Evolutionary conservation across 495 filamentous ascomycete species (phyloP).

Genomic region (Neurospora sp.): DNA sequence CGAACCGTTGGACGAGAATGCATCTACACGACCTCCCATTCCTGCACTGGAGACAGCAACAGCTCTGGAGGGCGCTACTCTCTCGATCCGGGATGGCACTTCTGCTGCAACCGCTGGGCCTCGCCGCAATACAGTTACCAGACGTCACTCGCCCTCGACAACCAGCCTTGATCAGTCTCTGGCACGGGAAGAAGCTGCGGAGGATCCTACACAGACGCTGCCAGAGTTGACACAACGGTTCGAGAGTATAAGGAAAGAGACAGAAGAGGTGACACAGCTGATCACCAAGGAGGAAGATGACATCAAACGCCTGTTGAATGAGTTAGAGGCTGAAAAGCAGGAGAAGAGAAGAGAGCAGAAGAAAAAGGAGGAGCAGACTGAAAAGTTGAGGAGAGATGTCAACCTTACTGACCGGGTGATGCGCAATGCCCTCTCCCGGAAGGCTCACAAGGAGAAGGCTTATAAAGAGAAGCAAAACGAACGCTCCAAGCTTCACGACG

Average conservation of each 20-base stretch:
- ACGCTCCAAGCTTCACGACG: conserved; percentile 42
- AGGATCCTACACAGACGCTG: conserved; percentile 33
- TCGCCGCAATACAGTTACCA: conserved; percentile 56
- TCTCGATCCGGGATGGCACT: conserved; percentile 55
- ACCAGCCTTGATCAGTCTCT: conserved; percentile 46
- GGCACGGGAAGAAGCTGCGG: conserved; percentile 31
- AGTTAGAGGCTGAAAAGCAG: conserved; percentile 61
- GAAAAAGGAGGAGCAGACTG: conserved; percentile 79
- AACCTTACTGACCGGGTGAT: conserved; percentile 72
- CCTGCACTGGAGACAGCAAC: conserved; percentile 46
- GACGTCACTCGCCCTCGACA: conserved; percentile 67
- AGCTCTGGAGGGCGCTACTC: conserved; percentile 37
- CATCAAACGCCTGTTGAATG: conserved; percentile 57
- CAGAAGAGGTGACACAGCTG: conserved; percentile 44
- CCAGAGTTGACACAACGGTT: conserved; percentile 58
- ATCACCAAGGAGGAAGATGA: conserved; percentile 58
- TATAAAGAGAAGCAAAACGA: conserved; percentile 67
- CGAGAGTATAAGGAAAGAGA: conserved; percentile 61
- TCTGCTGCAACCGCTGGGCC: conserved; percentile 40
- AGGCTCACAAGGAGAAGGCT: conserved; percentile 67
- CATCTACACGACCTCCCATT: conserved; percentile 27
- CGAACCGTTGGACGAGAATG: conserved; percentile 28
- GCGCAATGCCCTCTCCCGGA: conserved; percentile 69
- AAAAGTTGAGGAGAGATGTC: conserved; percentile 70
- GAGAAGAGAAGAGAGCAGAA: conserved; percentile 62